A percentile compares a stretch with the other conserved stretches of the same genome.
Conservation (phyloP, 345 rosid genomes). For the Populus nigra region DNA sequence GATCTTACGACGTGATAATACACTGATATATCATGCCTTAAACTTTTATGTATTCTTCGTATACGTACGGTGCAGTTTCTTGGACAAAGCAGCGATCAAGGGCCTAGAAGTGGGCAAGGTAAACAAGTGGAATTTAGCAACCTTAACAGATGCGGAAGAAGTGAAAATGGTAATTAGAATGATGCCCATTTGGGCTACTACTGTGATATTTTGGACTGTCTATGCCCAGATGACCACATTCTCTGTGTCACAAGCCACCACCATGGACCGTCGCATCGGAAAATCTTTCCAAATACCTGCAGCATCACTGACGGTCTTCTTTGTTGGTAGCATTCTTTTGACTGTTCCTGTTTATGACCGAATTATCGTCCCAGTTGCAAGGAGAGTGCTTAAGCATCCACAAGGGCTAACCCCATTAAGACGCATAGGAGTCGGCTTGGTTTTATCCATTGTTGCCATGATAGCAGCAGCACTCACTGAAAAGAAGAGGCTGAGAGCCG, state of each 20-base stretch:
- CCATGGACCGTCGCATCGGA: conserved; percentile 89
- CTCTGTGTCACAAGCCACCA: conserved; percentile 87
- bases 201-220: conserved; percentile 87
- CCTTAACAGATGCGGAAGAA: conserved; percentile 90
- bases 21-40: background rate
- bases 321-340: conserved; percentile 76
- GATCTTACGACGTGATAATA: too few relatives aligned
- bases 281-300: conserved; percentile 67
- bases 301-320: conserved; percentile 73
- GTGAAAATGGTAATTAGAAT: conserved; percentile 81
- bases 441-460: conserved; percentile 62
- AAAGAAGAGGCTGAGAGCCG: conserved; percentile 52
- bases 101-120: conserved; percentile 26
- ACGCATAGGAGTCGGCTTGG: conserved; percentile 71
- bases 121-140: conserved; percentile 77
- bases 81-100: conserved; percentile 82
- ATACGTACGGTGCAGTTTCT: conserved; percentile 48
- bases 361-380: conserved; percentile 50
- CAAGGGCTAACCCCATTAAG: conserved; percentile 81
- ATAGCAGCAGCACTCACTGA: conserved; percentile 66
- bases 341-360: conserved; percentile 82
- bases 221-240: conserved; percentile 92
- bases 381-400: conserved; percentile 52
- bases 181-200: conserved; percentile 94
- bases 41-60: conserved; percentile 1